Evolutionary conservation across 1,139 yeast species (phyloP), one percentile per base, ranked within the genome.

Genomic region (Yamadazyma friedrichii): DNA sequence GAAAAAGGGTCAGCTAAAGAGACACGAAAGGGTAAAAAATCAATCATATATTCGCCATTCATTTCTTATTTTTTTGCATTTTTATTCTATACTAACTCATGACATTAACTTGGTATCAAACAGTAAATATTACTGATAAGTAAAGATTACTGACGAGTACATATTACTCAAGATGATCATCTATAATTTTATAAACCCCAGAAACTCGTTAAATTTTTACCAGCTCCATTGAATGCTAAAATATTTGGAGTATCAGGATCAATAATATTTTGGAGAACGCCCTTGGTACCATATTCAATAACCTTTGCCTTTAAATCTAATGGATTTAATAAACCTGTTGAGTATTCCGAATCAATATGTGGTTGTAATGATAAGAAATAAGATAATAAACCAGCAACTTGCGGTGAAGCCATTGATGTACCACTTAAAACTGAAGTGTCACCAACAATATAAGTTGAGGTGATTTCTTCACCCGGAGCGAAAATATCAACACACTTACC

Each of bases 391-490:
- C 98, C 98, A 48, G 89, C 85, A 62, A 93, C 85, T 62, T 93
- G 98, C 41, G 98, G 98, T 35, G 98, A 88, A 28, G 98, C 98
- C 98, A 93, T 93, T 15, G 98, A 93, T 15, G 98, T 93, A 69
- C 98, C 98, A 31, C 97, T 88, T 66, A 93, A 77, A 40, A 93
- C 82, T 46, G 96, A 95, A 51, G 95, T 84, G 51, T 82, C 81
- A 31, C 95, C 84, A 39, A 96, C 95, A 63, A 87, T 89, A 70
- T 89, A 93, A 41, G 95, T 85, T 26, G 93, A 84, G 56, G 84
- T 71, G 50, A 87, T 78, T 63, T 85, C 83, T 63, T 84, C 76
- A 59, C 95, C 95, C 24, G 95, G 95, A 27, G 88, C 95, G 58
- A 84, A 86, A 45, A 87, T 79, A 61, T 85, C 94, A 40, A 87